These are phyloP conservation scores for Salix brachista DNA, from an alignment of 345 rosid species.

Conservation along the genomic window DNA sequence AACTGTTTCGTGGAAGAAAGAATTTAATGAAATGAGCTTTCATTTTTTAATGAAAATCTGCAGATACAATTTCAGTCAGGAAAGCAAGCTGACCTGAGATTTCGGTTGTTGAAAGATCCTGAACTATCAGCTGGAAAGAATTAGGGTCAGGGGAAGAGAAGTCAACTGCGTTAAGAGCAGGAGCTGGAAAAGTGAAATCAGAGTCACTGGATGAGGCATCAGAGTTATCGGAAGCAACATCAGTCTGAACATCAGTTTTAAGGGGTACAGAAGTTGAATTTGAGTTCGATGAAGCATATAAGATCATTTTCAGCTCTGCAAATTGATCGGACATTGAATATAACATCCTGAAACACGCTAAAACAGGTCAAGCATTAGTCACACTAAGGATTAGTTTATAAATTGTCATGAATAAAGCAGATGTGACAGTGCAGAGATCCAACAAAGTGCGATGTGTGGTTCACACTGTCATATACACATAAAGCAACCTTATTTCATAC, in stretches of 20 bases:
- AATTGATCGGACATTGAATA: constrained; percentile 81
- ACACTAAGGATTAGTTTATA: constrained; percentile 22
- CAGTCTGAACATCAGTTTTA: constrained; percentile 41
- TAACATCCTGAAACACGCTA: constrained; percentile 84
- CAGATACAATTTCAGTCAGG: constrained; percentile 16
- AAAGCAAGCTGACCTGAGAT: constrained; percentile 40
- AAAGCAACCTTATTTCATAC: too few relatives aligned
- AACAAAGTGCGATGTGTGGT: background rate
- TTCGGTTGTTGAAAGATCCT: constrained; percentile 50
- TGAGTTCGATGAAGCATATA: constrained; percentile 49
- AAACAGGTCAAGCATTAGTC: constrained; percentile 56
- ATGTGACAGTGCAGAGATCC: background rate
- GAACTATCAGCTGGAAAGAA: constrained; percentile 46
- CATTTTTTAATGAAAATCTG: too few relatives aligned
- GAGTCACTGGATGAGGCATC: constrained; percentile 66
- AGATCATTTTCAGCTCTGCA: constrained; percentile 64
- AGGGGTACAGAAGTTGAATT: constrained; percentile 40
- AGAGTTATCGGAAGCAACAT: constrained; percentile 48
- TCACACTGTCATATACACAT: too few relatives aligned
- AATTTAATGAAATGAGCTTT: background rate
- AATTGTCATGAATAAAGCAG: background rate
- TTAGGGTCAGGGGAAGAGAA: constrained; percentile 27
- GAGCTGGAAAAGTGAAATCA: constrained; percentile 64
- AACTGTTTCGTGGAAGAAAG: background rate
- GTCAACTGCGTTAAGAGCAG: constrained; percentile 27